A percentile compares a stretch with the other conserved stretches of the same genome.
Conservation (phyloP, 129 eudicot species). For the Artemisia annua region DNA sequence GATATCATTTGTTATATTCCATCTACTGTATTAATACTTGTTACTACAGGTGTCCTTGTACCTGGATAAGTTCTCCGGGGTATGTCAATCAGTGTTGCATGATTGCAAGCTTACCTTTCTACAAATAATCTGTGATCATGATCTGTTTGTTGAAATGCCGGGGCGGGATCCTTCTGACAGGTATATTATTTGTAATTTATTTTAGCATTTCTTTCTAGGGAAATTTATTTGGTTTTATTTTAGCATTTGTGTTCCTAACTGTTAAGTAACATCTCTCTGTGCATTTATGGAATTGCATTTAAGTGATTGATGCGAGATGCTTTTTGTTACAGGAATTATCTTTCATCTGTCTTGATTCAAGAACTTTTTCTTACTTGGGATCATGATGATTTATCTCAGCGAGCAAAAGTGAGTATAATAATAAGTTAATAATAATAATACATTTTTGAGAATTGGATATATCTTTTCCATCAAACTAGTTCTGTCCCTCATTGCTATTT, state of each 20-base stretch:
- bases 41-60: slow-evolving; percentile 83
- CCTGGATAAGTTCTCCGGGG: slow-evolving; percentile 96
- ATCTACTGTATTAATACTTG: slow-evolving; percentile 15
- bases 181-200: slow-evolving; percentile 33
- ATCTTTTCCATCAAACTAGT: background rate
- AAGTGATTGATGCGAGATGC: slow-evolving; percentile 18
- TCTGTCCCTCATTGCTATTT: slow-evolving; percentile 17
- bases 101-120: slow-evolving; percentile 98
- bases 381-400: slow-evolving; percentile 87
- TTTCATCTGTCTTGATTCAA: slow-evolving; percentile 91
- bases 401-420: slow-evolving; percentile 76
- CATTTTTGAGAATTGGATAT: background rate
- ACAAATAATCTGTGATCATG: slow-evolving; percentile 97
- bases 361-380: slow-evolving; percentile 97
- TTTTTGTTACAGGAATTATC: slow-evolving; percentile 74
- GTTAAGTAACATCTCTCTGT: slow-evolving; percentile 3
- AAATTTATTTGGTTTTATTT: background rate
- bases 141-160: slow-evolving; percentile 98
- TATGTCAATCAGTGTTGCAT: slow-evolving; percentile 88
- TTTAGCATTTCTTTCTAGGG: background rate
- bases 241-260: background rate
- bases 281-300: slow-evolving; percentile 4
- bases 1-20: background rate
- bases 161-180: slow-evolving; percentile 99
- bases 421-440: background rate